These are phyloP conservation scores for Catenaria anguillulae DNA, from an alignment of 371 early-diverging fungal genomes.

Conservation along the genomic window DNA sequence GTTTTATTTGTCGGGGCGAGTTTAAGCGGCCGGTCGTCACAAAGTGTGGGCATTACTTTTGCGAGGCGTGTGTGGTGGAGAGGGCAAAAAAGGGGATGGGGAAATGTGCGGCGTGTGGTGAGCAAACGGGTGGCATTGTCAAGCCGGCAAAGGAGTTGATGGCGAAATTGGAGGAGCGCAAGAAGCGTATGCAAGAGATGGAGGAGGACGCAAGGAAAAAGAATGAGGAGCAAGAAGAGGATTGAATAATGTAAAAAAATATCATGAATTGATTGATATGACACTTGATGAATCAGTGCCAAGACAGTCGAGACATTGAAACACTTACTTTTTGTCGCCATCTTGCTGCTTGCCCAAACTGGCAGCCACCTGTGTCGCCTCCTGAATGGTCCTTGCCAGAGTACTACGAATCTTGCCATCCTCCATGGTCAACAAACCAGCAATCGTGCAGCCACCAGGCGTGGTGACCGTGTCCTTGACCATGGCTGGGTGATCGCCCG, in stretches of 20 bases:
- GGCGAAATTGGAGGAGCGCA: slow-evolving; percentile 40
- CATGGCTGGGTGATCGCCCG: slow-evolving; percentile 32
- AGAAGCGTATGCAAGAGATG: slow-evolving; percentile 16
- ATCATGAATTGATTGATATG: not conserved
- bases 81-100: slow-evolving; percentile 56
- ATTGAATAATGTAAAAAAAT: no score
- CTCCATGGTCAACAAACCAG: slow-evolving; percentile 36
- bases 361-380: slow-evolving; percentile 32
- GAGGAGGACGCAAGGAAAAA: slow-evolving; percentile 20
- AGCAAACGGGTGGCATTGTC: slow-evolving; percentile 73
- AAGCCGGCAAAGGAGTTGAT: slow-evolving; percentile 62
- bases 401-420: slow-evolving; percentile 37
- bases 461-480: slow-evolving; percentile 39
- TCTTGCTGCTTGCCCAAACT: slow-evolving; percentile 19
- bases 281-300: no score
- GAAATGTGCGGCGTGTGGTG: slow-evolving; percentile 83
- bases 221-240: no score
- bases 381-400: slow-evolving; percentile 33
- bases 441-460: slow-evolving; percentile 41
- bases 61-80: slow-evolving; percentile 75
- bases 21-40: slow-evolving; percentile 81
- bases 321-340: not conserved
- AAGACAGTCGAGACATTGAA: no score
- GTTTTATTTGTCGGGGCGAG: slow-evolving; percentile 73
- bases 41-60: slow-evolving; percentile 87